Conservation (phyloP, 2,329 filamentous ascomycete species). For the Fusarium lyarnte region DNA sequence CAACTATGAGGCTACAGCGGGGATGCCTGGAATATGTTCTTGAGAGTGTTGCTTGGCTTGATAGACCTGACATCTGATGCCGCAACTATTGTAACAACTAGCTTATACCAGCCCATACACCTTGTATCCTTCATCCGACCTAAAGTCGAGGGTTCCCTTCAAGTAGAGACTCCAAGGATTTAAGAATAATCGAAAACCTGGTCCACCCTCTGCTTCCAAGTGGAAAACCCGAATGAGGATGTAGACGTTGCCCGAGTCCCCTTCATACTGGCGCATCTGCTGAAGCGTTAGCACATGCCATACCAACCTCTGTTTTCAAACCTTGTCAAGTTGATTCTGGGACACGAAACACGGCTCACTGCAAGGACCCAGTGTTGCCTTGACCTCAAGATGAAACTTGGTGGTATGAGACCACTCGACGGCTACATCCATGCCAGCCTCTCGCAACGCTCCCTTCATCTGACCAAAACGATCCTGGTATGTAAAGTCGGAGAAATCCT, state of each 20-base stretch:
- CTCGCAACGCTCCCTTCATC: not conserved
- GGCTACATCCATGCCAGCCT: not conserved
- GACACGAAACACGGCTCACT: not conserved
- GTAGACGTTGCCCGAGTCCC: not conserved
- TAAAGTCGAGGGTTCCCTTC: not conserved
- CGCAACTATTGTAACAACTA: too few species aligned
- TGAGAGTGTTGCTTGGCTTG: too few species aligned
- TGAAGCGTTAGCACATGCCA: not conserved
- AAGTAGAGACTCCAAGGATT: not conserved
- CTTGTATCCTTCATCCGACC: not conserved
- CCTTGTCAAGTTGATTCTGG: not conserved
- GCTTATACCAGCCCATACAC: not conserved
- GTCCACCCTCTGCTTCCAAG: not conserved
- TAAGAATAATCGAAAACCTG: not conserved
- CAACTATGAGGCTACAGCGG: too few species aligned
- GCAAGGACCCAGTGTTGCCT: not conserved
- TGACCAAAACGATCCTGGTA: not conserved
- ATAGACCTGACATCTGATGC: too few species aligned
- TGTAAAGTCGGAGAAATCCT: not conserved
- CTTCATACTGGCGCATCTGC: not conserved
- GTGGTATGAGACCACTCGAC: not conserved
- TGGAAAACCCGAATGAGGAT: not conserved
- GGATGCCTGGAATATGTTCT: too few species aligned
- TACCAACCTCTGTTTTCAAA: not conserved
- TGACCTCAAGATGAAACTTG: not conserved